These are phyloP conservation scores for Alternaria arbusti DNA, from an alignment of 2,329 filamentous ascomycete species.

Conservation along the genomic window DNA sequence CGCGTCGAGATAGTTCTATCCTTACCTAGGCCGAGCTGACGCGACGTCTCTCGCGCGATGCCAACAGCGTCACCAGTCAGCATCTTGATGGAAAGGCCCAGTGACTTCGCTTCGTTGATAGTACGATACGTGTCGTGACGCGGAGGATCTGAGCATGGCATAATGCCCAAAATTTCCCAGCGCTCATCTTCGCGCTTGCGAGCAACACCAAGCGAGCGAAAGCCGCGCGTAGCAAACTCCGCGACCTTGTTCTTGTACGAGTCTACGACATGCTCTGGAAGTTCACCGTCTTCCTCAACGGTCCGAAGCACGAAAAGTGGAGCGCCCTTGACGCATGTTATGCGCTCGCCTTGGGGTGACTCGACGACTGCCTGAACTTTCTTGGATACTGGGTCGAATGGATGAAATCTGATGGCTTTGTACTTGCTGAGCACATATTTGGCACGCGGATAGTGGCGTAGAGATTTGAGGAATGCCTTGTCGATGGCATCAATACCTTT, in stretches of 20 bases:
- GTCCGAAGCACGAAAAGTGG: constrained; percentile 87
- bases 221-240: constrained; percentile 90
- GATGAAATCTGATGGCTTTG: constrained; percentile 82
- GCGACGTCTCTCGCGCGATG: constrained; percentile 89
- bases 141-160: constrained; percentile 91
- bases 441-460: constrained; percentile 81
- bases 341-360: constrained; percentile 81
- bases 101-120: constrained; percentile 84
- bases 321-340: constrained; percentile 89
- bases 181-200: constrained; percentile 81
- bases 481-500: constrained; percentile 95
- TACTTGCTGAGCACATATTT: constrained; percentile 83
- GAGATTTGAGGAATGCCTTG: constrained; percentile 89
- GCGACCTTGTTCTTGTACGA: constrained; percentile 93
- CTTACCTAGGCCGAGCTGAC: constrained; percentile 78
- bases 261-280: constrained; percentile 77
- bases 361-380: constrained; percentile 86
- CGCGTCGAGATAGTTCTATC: not conserved
- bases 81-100: constrained; percentile 94
- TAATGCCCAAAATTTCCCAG: constrained; percentile 94
- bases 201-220: constrained; percentile 91
- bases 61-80: constrained; percentile 93
- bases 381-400: constrained; percentile 92
- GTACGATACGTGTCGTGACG: constrained; percentile 90
- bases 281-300: constrained; percentile 82